A percentile compares a stretch with the other conserved stretches of the same genome.
These are phyloP conservation scores for Pyropia haitanensis DNA, from an alignment of 23 red algal genomes.

Conservation along the genomic window DNA sequence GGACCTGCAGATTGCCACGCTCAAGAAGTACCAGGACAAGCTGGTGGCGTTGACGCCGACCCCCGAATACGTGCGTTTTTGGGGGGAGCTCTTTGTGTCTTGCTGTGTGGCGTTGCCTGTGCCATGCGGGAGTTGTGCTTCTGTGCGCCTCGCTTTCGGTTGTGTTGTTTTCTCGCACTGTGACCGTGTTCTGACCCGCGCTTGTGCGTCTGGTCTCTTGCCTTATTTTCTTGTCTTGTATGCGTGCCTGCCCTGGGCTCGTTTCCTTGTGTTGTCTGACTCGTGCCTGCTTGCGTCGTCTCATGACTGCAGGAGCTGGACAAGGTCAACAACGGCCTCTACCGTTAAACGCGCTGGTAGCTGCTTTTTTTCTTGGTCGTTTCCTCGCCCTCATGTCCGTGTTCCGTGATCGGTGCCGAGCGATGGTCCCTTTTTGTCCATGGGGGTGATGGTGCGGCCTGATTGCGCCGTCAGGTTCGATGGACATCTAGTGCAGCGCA, in stretches of 20 bases:
- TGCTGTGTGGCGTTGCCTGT: not conserved
- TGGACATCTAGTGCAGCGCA: too few relatives aligned
- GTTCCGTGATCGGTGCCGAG: too few relatives aligned
- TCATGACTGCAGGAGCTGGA: constrained; percentile 26
- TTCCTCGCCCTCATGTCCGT: not conserved
- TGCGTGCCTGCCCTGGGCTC: too few relatives aligned
- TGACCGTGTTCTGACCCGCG: not conserved
- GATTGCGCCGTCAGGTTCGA: too few relatives aligned
- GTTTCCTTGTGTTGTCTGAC: not conserved
- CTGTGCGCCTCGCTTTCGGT: not conserved
- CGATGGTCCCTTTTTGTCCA: too few relatives aligned
- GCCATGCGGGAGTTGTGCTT: not conserved
- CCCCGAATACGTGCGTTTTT: constrained; percentile 66
- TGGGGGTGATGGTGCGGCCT: too few relatives aligned
- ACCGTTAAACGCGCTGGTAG: constrained; percentile 35
- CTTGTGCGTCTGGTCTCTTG: not conserved
- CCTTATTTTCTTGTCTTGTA: too few relatives aligned
- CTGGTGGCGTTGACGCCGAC: constrained; percentile 65
- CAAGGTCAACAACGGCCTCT: constrained; percentile 97
- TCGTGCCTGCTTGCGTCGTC: not conserved
- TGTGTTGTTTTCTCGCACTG: not conserved
- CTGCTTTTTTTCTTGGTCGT: not conserved
- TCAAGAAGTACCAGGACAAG: constrained; percentile 89
- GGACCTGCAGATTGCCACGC: constrained; percentile 43
- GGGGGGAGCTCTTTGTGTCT: not conserved